A percentile compares a stretch with the other conserved stretches of the same genome.
Evolutionary conservation across 441 rosid genomes (phyloP).

Genomic region (Cnidoscolus chayamansa): DNA sequence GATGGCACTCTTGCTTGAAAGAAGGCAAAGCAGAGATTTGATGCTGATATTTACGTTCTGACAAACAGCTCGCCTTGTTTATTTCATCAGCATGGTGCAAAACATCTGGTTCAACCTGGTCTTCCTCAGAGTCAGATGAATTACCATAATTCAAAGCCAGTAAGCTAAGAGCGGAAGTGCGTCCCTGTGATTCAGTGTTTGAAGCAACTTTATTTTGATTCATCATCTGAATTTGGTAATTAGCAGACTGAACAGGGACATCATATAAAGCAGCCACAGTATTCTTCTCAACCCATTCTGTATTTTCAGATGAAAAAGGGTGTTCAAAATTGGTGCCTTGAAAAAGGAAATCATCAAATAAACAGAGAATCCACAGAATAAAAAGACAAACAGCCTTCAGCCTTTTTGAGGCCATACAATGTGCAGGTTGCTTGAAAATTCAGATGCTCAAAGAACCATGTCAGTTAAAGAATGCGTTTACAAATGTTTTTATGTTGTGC

Average conservation of each 20-base stretch:
- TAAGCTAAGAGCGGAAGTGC: conserved; percentile 66
- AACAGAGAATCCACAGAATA: background rate
- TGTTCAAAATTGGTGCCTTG: conserved; percentile 16
- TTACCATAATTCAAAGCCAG: conserved; percentile 81
- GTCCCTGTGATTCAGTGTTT: conserved; percentile 26
- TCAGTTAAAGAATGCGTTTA: background rate
- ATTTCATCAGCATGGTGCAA: conserved; percentile 32
- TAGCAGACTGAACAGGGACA: conserved; percentile 45
- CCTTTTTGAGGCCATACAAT: background rate
- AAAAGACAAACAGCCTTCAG: background rate
- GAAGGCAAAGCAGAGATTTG: conserved; percentile 25
- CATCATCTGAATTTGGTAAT: conserved; percentile 31
- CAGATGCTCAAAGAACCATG: background rate
- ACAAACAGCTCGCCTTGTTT: conserved; percentile 24
- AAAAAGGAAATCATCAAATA: conserved; percentile 16
- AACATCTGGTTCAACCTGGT: conserved; percentile 40
- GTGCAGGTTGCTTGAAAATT: conserved; percentile 11
- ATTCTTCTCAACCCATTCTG: conserved; percentile 46
- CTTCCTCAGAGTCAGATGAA: conserved; percentile 95
- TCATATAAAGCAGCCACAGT: conserved; percentile 36
- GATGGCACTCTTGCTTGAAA: conserved; percentile 27
- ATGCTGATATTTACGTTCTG: conserved; percentile 30
- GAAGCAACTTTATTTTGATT: conserved; percentile 40
- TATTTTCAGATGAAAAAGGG: conserved; percentile 19
- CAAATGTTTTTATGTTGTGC: background rate